Evolutionary conservation across 208 protist genomes (phyloP).

Genomic region (Trypanosoma congolense): DNA sequence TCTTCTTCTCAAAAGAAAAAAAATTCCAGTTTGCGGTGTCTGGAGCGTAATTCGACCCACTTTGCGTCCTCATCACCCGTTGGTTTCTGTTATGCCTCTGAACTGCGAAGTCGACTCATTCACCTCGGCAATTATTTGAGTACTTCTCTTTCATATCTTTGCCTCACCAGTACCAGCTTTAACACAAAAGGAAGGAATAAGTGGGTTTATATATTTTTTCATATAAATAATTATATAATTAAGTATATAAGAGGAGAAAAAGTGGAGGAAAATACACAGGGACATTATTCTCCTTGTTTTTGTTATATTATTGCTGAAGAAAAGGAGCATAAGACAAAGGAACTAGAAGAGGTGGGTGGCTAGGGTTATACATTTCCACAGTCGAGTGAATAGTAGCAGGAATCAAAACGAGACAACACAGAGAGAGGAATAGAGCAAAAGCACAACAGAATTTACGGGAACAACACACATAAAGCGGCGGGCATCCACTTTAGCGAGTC

Average conservation of each 20-base stretch:
- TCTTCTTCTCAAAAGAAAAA: no score
- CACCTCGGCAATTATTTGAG: no score
- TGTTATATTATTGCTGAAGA: neutral
- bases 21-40: no score
- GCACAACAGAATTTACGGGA: neutral
- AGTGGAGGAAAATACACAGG: neutral
- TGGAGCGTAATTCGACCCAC: no score
- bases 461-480: neutral
- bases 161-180: neutral
- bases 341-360: neutral
- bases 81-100: no score
- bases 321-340: neutral
- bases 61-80: no score
- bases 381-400: no score
- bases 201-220: conserved; percentile 5
- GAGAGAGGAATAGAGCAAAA: neutral
- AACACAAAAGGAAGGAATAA: conserved; percentile 1
- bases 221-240: conserved; percentile 8
- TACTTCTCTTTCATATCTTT: conserved; percentile 1
- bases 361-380: no score
- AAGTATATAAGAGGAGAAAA: neutral
- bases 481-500: no score
- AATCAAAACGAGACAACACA: neutral
- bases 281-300: no score
- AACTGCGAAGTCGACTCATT: no score